phyloP scores from a whole-genome alignment of 2,329 filamentous ascomycete species.

The Cladosporium colombiae region DNA sequence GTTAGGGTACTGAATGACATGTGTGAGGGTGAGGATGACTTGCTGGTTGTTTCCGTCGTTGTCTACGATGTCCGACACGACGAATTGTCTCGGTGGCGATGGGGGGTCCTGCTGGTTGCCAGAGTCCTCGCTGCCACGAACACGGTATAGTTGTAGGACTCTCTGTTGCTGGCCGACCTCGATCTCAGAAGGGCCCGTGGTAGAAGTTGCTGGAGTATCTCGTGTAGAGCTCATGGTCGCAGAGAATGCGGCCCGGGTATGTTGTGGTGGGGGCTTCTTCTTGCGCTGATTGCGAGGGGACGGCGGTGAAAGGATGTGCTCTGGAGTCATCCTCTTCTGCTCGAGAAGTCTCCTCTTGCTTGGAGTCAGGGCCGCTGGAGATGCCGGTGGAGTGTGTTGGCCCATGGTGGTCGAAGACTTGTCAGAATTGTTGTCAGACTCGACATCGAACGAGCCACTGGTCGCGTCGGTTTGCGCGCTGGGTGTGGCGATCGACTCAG shows the following conservation, averaged over 20 bases:
- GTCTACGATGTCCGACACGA: neutral
- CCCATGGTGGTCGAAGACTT: constrained; percentile 15
- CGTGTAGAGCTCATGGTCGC: neutral
- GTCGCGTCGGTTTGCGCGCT: neutral
- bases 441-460: neutral
- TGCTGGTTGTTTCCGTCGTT: neutral
- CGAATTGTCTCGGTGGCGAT: neutral
- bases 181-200: neutral
- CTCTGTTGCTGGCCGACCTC: neutral
- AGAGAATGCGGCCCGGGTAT: neutral
- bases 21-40: neutral
- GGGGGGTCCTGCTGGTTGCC: neutral
- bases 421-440: neutral
- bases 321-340: neutral
- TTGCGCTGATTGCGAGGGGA: constrained; percentile 10
- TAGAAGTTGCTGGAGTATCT: neutral
- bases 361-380: neutral
- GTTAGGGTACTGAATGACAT: neutral
- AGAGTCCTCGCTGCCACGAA: neutral
- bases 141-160: neutral
- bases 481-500: neutral
- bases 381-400: neutral
- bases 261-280: constrained; percentile 1
- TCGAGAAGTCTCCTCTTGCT: constrained; percentile 3
- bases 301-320: constrained; percentile 1